Evolutionary conservation across 2,329 filamentous ascomycete species (phyloP), one percentile per base, ranked within the genome.

Genomic region (Camillea tinctor): DNA sequence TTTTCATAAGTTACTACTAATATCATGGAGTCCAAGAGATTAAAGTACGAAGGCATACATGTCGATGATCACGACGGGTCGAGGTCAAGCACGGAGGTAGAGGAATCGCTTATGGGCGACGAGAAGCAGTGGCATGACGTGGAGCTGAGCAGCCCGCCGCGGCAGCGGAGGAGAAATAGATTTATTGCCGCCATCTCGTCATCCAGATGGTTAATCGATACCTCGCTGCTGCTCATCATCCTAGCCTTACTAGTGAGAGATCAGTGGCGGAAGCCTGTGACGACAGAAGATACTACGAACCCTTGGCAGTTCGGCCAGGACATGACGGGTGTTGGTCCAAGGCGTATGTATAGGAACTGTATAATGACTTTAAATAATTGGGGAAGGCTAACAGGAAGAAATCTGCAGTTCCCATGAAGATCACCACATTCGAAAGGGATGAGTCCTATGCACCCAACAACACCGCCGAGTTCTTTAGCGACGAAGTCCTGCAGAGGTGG

Each of bases 21-120:
- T 11, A 44, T 11, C 13, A 64, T 72, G 70, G 67, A 65, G 21
- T 66, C 68, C 7, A 66, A 67, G 54, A 70, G 68, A 23, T 57
- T 62, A 55, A 70, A 72, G 58, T 75, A 76, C 66, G 65, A 71
- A 51, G 70, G 71, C 58, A 57, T 76, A 52, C 64, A 69, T 30
- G 57, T 68, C 22, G 72, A 73, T n/a, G 74, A 76, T 52, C 69
- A 72, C 55, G 71, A 75, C 21, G 72, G 73, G 59, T 60, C 64
- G 55, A 70, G 73, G 44, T 76, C 73, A 23, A 76, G 72, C 68
- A 79, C 76, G 57, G 77, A 79, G 62, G 76, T 79, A 58, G 76
- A 76, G 58, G 65, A 65, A 23, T 77, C 76, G 4, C 65, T 79
- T 54, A 76, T 79, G 68, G 74, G 73, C 55, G 74, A 75, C 23